A percentile compares a stretch with the other conserved stretches of the same genome.
phyloP scores from a whole-genome alignment of 257 asterid species.

The Ocimum tenuiflorum region DNA sequence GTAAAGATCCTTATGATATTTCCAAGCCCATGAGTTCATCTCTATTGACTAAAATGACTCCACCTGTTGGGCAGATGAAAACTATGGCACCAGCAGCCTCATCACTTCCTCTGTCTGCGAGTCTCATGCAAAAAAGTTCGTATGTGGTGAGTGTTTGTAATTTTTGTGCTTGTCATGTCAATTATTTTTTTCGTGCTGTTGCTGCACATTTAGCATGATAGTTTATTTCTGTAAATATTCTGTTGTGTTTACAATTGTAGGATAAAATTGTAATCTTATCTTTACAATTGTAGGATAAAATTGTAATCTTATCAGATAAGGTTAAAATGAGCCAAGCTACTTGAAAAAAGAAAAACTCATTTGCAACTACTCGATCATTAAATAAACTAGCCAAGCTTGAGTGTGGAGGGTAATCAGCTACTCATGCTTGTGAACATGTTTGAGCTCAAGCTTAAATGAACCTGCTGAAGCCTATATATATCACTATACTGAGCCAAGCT shows the following conservation, averaged over 20 bases:
- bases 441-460: background rate
- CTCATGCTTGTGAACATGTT: background rate
- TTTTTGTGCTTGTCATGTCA: constrained; percentile 11
- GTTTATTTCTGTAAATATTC: background rate
- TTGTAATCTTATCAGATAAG: background rate
- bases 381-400: background rate
- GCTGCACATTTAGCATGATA: constrained; percentile 6
- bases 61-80: constrained; percentile 47
- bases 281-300: background rate
- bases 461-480: no score
- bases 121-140: constrained; percentile 47
- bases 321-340: background rate
- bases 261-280: constrained; percentile 3
- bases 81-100: constrained; percentile 33
- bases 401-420: background rate
- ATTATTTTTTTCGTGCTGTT: constrained; percentile 6
- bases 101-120: constrained; percentile 36
- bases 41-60: constrained; percentile 38
- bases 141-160: constrained; percentile 40
- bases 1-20: constrained; percentile 46
- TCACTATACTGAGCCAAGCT: background rate
- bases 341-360: background rate
- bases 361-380: background rate
- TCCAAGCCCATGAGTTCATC: constrained; percentile 47
- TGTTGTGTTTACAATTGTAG: background rate